Evolutionary conservation across 352 stramenopile genomes (phyloP), one percentile per base, ranked within the genome.

Genomic region (Globisporangium parvum): DNA sequence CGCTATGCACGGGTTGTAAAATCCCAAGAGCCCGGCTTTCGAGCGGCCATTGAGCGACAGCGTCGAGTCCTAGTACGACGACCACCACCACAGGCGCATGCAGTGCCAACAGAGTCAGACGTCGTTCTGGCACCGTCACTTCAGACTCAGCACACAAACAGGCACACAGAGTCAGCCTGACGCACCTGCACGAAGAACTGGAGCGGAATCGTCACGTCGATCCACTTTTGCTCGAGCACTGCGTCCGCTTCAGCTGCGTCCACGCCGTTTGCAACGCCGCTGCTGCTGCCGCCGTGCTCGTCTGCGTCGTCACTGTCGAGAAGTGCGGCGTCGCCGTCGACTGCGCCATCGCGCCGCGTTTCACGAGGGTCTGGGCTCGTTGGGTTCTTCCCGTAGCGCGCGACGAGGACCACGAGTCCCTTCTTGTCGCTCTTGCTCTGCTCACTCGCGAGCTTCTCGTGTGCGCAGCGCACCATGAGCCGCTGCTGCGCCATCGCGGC

Each of bases 1-100:
- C 12, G 67, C 64, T n/a, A 82, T 63, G 51, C 77, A 91, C 15
- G 83, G 83, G 53, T 91, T 89, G 67, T 93, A 93, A 50, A 93
- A 93, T 31, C 83, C 80, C 23, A 93, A 54, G 6, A 93, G 59
- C 20, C 72, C 72, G 26, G 79, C 70, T 59, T 93, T 93, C 17
- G 83, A 89, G 15, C 72, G 51, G 15, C 60, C 73, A 17, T 65
- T 63, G 4, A 93, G 69, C 28, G 73, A 58, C 33, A 91, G 67
- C 10, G 66, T 61, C 42, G 75, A 79, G 49, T 93, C 69, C 78
- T 93, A 47, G 37, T 12, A 2, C 10, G 6, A 50, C 20, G 33
- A 15, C 1, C 11, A 49, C 20, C 44, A 9, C 31, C 31, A 37
- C 31, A 37, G 8, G 10, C 31, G 31, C 31, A 37, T 18, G 14